phyloP scores from a whole-genome alignment of 331 rosid genomes.

The Malus hybrid region DNA sequence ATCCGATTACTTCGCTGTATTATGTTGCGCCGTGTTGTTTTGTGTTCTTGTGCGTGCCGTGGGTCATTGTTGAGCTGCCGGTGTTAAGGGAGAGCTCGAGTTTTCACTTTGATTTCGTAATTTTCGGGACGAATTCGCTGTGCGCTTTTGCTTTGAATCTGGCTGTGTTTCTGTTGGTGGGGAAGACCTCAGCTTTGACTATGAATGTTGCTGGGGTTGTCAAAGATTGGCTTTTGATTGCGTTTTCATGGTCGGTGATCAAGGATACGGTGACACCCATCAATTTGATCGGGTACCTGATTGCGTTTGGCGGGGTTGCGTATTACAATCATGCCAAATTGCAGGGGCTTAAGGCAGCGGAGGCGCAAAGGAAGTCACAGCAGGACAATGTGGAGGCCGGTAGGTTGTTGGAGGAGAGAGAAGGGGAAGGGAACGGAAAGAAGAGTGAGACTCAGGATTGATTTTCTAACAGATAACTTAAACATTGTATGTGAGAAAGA shows the following conservation, averaged over 20 bases:
- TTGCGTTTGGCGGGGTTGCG: slow-evolving; percentile 81
- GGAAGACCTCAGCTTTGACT: slow-evolving; percentile 90
- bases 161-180: slow-evolving; percentile 79
- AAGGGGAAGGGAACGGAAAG: slow-evolving; percentile 47
- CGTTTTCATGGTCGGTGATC: slow-evolving; percentile 94
- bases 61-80: slow-evolving; percentile 77
- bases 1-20: slow-evolving; percentile 85
- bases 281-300: slow-evolving; percentile 68
- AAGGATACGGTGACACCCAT: slow-evolving; percentile 79
- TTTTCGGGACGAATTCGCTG: slow-evolving; percentile 35
- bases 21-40: slow-evolving; percentile 90
- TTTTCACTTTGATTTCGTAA: slow-evolving; percentile 37
- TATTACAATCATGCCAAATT: slow-evolving; percentile 83
- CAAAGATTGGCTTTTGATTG: slow-evolving; percentile 92
- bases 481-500: slow-evolving; percentile 16
- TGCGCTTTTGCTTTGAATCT: slow-evolving; percentile 89
- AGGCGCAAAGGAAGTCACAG: slow-evolving; percentile 77
- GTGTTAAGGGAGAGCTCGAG: slow-evolving; percentile 61
- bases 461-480: slow-evolving; percentile 16
- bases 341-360: slow-evolving; percentile 80
- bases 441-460: slow-evolving; percentile 61
- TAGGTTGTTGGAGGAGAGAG: slow-evolving; percentile 71
- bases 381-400: slow-evolving; percentile 84
- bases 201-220: slow-evolving; percentile 99
- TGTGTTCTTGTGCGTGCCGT: slow-evolving; percentile 60